Percentiles rank a stretch among this genome's conserved stretches.
phyloP scores from a whole-genome alignment of 116 monocot species.

The Phalaenopsis hybrid region DNA sequence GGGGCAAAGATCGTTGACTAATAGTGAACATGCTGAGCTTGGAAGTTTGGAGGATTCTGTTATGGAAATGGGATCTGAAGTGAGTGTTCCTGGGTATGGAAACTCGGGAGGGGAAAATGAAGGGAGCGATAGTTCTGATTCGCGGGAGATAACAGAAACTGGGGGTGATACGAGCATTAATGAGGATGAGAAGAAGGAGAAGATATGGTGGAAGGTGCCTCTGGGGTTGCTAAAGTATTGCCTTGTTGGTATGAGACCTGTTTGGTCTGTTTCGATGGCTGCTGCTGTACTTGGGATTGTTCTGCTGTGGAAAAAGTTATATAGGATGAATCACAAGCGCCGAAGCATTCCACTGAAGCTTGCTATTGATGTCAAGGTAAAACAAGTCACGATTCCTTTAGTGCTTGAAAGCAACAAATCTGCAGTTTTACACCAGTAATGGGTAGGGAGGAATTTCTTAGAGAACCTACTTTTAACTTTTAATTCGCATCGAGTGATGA shows the following conservation, averaged over 20 bases:
- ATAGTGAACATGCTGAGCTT: not conserved
- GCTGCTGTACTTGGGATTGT: conserved; percentile 48
- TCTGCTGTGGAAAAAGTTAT: conserved; percentile 52
- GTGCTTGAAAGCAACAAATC: no score
- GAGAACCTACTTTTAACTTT: no score
- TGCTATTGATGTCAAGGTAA: conserved; percentile 56
- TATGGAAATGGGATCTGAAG: not conserved
- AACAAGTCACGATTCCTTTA: no score
- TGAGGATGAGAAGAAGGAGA: not conserved
- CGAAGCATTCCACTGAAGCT: conserved; percentile 25
- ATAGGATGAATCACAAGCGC: conserved; percentile 45
- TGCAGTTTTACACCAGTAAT: no score
- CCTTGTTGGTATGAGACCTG: conserved; percentile 28
- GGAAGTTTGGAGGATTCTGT: not conserved
- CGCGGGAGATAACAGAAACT: not conserved
- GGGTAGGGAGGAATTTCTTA: no score
- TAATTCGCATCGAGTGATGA: no score
- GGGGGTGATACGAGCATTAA: not conserved
- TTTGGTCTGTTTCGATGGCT: conserved; percentile 49
- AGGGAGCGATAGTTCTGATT: not conserved
- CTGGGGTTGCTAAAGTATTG: conserved; percentile 45
- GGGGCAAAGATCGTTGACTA: not conserved
- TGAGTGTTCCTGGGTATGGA: not conserved
- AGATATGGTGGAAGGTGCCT: conserved; percentile 62
- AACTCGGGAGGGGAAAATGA: not conserved